A percentile compares a stretch with the other conserved stretches of the same genome.
Conservation (phyloP, 139 green algal genomes). For the Asterochloris sp. region DNA sequence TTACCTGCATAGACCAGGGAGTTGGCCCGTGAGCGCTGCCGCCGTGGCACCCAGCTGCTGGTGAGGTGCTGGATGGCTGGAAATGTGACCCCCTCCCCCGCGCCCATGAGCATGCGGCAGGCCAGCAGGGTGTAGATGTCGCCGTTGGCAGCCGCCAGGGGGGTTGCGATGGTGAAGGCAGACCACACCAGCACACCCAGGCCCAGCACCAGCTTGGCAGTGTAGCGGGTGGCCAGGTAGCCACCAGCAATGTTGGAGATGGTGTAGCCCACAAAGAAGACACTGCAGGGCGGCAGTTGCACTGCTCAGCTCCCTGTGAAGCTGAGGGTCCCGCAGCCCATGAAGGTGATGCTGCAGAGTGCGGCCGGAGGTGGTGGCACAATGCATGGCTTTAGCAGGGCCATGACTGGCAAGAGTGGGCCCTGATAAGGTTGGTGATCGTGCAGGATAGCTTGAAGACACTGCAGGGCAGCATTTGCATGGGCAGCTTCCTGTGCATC, state of each 20-base stretch:
- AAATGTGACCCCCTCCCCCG: slow-evolving; percentile 77
- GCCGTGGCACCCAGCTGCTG: slow-evolving; percentile 37
- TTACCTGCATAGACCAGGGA: slow-evolving; percentile 50
- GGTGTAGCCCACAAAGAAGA: slow-evolving; percentile 73
- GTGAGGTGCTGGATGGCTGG: slow-evolving; percentile 68
- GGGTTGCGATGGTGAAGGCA: slow-evolving; percentile 74
- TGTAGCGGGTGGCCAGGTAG: slow-evolving; percentile 41
- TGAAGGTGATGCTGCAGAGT: too few species aligned
- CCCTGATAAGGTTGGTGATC: too few species aligned
- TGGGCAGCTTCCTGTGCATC: too few species aligned
- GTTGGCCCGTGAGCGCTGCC: slow-evolving; percentile 37
- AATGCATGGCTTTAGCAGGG: too few species aligned
- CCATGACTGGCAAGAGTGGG: too few species aligned
- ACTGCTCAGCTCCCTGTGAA: too few species aligned
- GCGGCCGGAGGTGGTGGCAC: background rate
- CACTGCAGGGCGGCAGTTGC: slow-evolving; percentile 18
- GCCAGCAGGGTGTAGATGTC: slow-evolving; percentile 27
- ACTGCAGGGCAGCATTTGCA: too few species aligned
- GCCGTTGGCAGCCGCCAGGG: slow-evolving; percentile 40
- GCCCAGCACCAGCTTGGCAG: slow-evolving; percentile 61
- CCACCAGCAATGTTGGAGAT: slow-evolving; percentile 63
- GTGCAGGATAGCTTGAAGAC: too few species aligned
- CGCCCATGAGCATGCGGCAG: slow-evolving; percentile 54
- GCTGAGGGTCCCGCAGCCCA: too few species aligned
- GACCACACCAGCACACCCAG: slow-evolving; percentile 68